phyloP scores from a whole-genome alignment of 306 rosid genomes.

The Pyrus communis region DNA sequence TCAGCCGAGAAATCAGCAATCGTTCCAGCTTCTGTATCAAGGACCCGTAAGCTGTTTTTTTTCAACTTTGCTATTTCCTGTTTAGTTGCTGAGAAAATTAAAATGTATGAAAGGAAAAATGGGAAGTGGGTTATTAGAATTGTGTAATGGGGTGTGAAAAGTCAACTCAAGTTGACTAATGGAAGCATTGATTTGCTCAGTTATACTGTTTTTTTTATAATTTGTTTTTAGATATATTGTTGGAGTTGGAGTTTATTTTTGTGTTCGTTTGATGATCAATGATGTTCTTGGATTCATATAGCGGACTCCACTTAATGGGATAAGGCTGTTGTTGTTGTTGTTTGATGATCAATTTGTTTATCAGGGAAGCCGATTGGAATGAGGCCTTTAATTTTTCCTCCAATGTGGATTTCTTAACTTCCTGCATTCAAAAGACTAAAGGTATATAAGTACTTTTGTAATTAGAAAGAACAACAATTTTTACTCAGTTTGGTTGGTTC shows the following conservation, averaged over 20 bases:
- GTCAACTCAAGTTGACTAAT: not conserved
- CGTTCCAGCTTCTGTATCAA: conserved; percentile 69
- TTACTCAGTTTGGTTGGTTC: not conserved
- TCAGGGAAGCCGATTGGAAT: conserved; percentile 86
- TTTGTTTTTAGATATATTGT: not conserved
- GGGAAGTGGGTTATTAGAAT: not conserved
- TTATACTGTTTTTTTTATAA: not conserved
- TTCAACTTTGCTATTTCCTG: not conserved
- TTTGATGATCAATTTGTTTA: conserved; percentile 15
- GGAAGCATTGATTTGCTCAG: not conserved
- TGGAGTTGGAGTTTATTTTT: not conserved
- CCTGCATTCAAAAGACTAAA: conserved; percentile 65
- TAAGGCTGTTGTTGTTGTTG: not conserved
- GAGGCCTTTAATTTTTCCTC: conserved; percentile 77
- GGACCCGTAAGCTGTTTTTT: conserved; percentile 49
- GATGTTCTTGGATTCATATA: too few relatives aligned
- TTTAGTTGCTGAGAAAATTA: conserved; percentile 1
- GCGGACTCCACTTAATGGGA: too few relatives aligned
- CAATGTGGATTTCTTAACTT: conserved; percentile 66
- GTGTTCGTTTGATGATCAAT: not conserved
- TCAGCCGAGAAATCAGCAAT: conserved; percentile 39
- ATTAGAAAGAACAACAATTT: conserved; percentile 3
- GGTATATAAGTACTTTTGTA: conserved; percentile 37
- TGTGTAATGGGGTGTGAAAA: not conserved
- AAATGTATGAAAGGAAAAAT: not conserved